These are phyloP conservation scores for Parachaetomium inaequale DNA, from an alignment of 495 filamentous ascomycete species.

Conservation along the genomic window DNA sequence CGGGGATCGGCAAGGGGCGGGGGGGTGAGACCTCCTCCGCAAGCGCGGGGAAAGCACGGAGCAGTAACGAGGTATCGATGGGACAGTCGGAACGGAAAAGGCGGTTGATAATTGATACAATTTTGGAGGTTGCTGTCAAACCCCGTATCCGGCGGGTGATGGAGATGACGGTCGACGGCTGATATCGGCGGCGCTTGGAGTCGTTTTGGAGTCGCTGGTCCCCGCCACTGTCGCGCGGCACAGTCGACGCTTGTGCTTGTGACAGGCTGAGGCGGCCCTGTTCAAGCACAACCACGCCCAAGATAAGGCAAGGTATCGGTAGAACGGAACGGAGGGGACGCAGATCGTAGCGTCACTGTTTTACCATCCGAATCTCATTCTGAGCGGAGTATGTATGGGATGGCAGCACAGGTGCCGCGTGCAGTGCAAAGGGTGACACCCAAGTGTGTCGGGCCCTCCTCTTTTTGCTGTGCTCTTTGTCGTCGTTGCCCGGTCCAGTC, in stretches of 20 bases:
- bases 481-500: background rate
- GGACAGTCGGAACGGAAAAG: background rate
- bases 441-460: background rate
- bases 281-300: background rate
- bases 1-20: slow-evolving; percentile 1
- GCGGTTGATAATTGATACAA: background rate
- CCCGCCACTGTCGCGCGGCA: slow-evolving; percentile 2
- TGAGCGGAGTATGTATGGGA: background rate
- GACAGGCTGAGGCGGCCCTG: background rate
- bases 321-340: background rate
- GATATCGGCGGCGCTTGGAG: slow-evolving; percentile 3
- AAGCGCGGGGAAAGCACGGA: slow-evolving; percentile 5
- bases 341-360: background rate
- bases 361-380: slow-evolving; percentile 13
- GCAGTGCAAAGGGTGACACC: background rate
- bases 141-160: background rate
- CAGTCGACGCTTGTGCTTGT: background rate
- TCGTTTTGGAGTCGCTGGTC: background rate
- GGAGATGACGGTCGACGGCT: background rate
- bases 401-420: background rate
- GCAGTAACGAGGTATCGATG: background rate
- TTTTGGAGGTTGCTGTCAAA: background rate
- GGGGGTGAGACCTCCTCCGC: background rate
- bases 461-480: slow-evolving; percentile 31
- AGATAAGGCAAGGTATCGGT: background rate